Conservation (phyloP, 164 flowering plant genomes). For the Liriodendron chinense region DNA sequence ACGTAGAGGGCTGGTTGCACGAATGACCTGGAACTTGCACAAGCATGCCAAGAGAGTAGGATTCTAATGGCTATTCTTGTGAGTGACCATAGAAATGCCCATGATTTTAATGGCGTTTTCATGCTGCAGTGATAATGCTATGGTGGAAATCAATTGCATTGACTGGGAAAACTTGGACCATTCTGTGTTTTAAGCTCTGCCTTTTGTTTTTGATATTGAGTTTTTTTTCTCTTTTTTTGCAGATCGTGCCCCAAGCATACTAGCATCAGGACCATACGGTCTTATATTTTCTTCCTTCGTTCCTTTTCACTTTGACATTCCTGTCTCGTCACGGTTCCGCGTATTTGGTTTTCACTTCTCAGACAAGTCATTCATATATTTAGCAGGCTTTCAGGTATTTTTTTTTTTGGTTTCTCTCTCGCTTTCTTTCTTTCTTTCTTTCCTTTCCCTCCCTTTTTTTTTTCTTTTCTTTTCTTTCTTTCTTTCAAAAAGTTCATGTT, state of each 20-base stretch:
- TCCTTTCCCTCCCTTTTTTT: background rate
- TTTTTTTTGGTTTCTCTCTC: background rate
- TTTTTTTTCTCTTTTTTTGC: conserved; percentile 23
- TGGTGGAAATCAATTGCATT: background rate
- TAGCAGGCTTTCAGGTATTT: conserved; percentile 91
- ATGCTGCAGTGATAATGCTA: background rate
- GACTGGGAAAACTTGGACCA: background rate
- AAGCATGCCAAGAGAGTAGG: background rate
- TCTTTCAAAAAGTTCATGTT: no score
- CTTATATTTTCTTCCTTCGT: conserved; percentile 87
- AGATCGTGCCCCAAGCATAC: conserved; percentile 55
- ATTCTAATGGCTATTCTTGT: background rate
- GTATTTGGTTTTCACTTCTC: conserved; percentile 72
- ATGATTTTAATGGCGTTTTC: background rate
- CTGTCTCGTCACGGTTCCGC: conserved; percentile 79
- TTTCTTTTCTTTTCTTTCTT: no score
- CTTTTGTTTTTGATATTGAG: background rate
- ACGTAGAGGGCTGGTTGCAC: background rate
- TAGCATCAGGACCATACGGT: conserved; percentile 88
- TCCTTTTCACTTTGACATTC: conserved; percentile 89
- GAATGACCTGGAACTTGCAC: background rate
- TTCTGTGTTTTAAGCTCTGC: background rate
- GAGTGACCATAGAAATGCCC: background rate
- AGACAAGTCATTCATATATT: conserved; percentile 93
- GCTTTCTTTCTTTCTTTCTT: background rate